A percentile compares a stretch with the other conserved stretches of the same genome.
Evolutionary conservation across 441 rosid genomes (phyloP).

Genomic region (Populus tomentosa): DNA sequence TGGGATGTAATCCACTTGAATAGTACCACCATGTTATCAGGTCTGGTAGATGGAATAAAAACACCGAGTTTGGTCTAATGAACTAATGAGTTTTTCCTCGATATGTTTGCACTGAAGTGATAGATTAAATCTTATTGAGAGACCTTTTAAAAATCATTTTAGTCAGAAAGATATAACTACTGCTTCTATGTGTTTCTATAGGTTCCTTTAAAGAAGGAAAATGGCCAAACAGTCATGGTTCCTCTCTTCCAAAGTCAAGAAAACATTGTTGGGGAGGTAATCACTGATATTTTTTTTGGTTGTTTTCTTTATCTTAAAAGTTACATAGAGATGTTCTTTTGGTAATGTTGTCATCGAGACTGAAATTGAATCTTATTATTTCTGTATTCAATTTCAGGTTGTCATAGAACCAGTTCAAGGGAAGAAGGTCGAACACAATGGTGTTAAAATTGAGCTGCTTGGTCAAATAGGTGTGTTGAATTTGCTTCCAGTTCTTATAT

Average conservation of each 20-base stretch:
- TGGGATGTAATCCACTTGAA: not conserved
- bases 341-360: not conserved
- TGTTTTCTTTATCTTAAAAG: not conserved
- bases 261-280: constrained; percentile 81
- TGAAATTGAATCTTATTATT: constrained; percentile 3
- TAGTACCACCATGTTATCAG: not conserved
- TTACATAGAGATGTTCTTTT: not conserved
- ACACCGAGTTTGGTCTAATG: not conserved
- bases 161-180: not conserved
- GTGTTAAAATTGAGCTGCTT: constrained; percentile 88
- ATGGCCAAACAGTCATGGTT: constrained; percentile 70
- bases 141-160: not conserved
- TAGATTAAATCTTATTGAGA: not conserved
- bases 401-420: constrained; percentile 76
- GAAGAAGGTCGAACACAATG: constrained; percentile 87
- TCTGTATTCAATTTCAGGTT: constrained; percentile 36
- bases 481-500: constrained; percentile 4
- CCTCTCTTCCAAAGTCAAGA: constrained; percentile 95
- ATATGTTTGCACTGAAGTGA: not conserved
- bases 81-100: not conserved
- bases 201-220: constrained; percentile 91
- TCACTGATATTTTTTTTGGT: not conserved
- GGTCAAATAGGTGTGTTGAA: constrained; percentile 77
- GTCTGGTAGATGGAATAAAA: not conserved
- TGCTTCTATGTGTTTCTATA: constrained; percentile 21